A percentile compares a stretch with the other conserved stretches of the same genome.
Conservation (phyloP, 2,329 filamentous ascomycete species). For the Aspergillus sergii region DNA sequence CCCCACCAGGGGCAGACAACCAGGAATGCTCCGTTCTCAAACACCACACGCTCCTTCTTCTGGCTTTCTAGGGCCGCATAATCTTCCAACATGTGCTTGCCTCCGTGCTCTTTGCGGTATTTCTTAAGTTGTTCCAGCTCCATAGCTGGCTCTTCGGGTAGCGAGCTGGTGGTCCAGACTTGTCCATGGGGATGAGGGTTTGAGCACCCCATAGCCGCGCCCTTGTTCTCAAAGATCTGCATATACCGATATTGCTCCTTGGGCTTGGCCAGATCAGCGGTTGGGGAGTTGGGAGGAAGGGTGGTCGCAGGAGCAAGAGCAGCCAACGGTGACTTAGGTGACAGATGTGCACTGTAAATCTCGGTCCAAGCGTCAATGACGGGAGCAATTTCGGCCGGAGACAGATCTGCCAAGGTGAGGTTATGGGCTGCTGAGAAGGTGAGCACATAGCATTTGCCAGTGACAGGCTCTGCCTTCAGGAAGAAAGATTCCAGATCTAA, state of each 20-base stretch:
- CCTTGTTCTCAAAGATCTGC: conserved; percentile 99
- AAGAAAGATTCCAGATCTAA: conserved; percentile 73
- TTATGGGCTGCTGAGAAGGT: conserved; percentile 92
- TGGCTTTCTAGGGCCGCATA: conserved; percentile 81
- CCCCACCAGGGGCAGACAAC: conserved; percentile 98
- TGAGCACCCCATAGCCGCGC: conserved; percentile 95
- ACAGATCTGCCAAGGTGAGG: conserved; percentile 88
- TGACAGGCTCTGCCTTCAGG: conserved; percentile 81
- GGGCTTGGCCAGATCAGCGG: conserved; percentile 54
- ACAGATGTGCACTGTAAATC: conserved; percentile 81
- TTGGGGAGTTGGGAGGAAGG: conserved; percentile 50
- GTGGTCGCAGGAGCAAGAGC: conserved; percentile 49
- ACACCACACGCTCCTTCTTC: conserved; percentile 84
- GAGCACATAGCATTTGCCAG: conserved; percentile 94
- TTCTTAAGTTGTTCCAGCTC: conserved; percentile 78
- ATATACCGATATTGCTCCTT: conserved; percentile 87
- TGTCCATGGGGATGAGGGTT: conserved; percentile 98
- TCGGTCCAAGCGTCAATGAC: conserved; percentile 89
- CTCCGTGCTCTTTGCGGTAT: conserved; percentile 73
- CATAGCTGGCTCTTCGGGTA: conserved; percentile 84
- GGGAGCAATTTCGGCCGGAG: conserved; percentile 72
- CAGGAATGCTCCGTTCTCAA: conserved; percentile 81
- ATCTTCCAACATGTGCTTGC: conserved; percentile 78
- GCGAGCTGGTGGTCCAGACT: conserved; percentile 87
- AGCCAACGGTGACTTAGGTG: conserved; percentile 67